Evolutionary conservation across 208 protist genomes (phyloP).

Genomic region (Dictyostelium gargantuum): DNA sequence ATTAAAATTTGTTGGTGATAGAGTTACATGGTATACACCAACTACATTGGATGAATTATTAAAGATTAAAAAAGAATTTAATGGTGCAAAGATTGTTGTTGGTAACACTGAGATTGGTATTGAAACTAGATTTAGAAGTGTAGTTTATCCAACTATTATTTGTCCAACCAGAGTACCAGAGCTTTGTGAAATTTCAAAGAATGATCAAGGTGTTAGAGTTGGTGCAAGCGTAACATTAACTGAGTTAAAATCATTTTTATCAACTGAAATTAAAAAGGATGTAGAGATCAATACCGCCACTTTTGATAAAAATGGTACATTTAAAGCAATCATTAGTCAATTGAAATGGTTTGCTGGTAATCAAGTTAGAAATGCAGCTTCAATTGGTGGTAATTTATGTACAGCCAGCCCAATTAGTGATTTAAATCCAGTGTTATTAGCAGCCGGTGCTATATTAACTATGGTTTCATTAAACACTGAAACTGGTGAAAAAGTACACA

Average conservation of each 20-base stretch:
- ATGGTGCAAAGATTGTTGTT: slow-evolving; percentile 79
- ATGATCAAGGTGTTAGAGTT: slow-evolving; percentile 32
- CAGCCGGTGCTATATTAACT: slow-evolving; percentile 37
- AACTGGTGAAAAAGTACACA: not conserved
- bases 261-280: not conserved
- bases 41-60: slow-evolving; percentile 75
- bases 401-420: slow-evolving; percentile 89
- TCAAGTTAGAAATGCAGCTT: slow-evolving; percentile 88
- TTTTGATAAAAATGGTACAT: not conserved
- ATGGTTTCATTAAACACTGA: not conserved
- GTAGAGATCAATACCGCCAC: not conserved
- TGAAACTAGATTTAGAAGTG: slow-evolving; percentile 81
- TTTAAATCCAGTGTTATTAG: slow-evolving; percentile 85
- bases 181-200: slow-evolving; percentile 26
- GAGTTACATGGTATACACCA: slow-evolving; percentile 79
- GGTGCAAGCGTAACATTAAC: slow-evolving; percentile 76
- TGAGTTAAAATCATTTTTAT: slow-evolving; percentile 61
- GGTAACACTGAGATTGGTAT: slow-evolving; percentile 88
- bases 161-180: slow-evolving; percentile 75
- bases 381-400: slow-evolving; percentile 89
- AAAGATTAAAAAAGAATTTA: slow-evolving; percentile 66
- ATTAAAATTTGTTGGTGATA: slow-evolving; percentile 38
- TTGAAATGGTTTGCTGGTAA: slow-evolving; percentile 80
- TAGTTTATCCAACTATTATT: slow-evolving; percentile 73
- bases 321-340: slow-evolving; percentile 26